Evolutionary conservation across 192 early-diverging fungal genomes (phyloP), one percentile per base, ranked within the genome.

Genomic region (Thamnidium elegans): DNA sequence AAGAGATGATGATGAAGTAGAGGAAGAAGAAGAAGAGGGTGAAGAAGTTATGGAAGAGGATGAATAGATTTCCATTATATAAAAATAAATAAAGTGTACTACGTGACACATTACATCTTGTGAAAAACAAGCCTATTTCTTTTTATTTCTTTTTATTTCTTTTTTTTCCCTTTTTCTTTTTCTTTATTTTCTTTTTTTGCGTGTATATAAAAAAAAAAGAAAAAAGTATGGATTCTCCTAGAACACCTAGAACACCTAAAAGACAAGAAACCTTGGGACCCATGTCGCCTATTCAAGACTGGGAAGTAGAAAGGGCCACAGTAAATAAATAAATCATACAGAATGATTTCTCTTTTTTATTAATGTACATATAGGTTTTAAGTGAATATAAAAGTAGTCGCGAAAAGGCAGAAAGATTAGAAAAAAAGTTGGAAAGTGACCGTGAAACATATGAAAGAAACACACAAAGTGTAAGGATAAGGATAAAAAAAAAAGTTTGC

Each of bases 1-100:
- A n/a, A 63, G 80, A 44, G 71, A 72, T 20, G 80, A 79, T 55
- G 75, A 81, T 55, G 58, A 67, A 10, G 73, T 63, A 10, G 61
- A 70, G 13, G 68, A 63, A 46, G 74, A 67, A 26, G 79, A 73
- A 51, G 70, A 39, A 1, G 69, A 71, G 15, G 73, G 63, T 0
- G 78, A 9, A 13, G 76, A 50, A 34, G 74, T 66, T 6, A 52
- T 44, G 20, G 65, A 50, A 31, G 44, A 34, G 34, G 51, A 55
- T 8, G 64, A 66, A 55, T 63, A 51, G 23, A 51, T 1, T 32
- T 9, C 10, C 23, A 11, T 50, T 50, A 36, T 43, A 13, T 20
- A 20, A 43, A 3, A 5, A 10, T 59, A 44, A 11, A 34, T 9
- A 55, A 31, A 21, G 1, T 39, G 54, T 36, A 43, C 19, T 8